Evolutionary conservation across 2,329 filamentous ascomycete genomes (phyloP).

Genomic region (Raffaelea ambrosiae): DNA sequence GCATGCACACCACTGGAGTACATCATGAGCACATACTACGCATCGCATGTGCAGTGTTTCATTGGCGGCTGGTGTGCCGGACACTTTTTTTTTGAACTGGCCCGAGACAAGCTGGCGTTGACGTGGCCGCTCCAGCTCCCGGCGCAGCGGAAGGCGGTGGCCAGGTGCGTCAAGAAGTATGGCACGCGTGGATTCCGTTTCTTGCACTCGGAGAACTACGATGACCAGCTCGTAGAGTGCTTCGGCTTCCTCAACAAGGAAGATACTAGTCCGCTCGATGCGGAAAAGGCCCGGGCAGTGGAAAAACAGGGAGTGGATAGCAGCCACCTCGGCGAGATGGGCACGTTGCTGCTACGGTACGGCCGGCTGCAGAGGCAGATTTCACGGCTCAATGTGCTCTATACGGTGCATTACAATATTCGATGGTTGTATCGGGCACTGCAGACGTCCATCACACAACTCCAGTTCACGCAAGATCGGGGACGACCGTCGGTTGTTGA

Average conservation of each 20-base stretch:
- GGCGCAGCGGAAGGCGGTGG: not conserved
- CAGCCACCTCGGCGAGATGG: not conserved
- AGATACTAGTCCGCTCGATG: too few species aligned
- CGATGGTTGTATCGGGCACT: too few species aligned
- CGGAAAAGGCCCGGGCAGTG: too few species aligned
- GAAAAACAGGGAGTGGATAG: not conserved
- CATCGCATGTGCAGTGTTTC: slow-evolving; percentile 12
- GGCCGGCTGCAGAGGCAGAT: too few species aligned
- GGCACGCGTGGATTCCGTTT: slow-evolving; percentile 6
- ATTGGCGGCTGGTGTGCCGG: slow-evolving; percentile 8
- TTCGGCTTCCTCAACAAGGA: too few species aligned
- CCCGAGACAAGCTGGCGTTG: not conserved
- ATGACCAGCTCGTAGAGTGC: too few species aligned
- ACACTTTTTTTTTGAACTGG: slow-evolving; percentile 8
- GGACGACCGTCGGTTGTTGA: too few species aligned
- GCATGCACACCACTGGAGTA: slow-evolving; percentile 9
- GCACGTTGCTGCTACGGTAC: slow-evolving; percentile 6
- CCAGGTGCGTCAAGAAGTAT: slow-evolving; percentile 6
- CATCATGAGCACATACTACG: slow-evolving; percentile 8
- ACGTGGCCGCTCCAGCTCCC: not conserved
- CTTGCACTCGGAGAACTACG: too few species aligned
- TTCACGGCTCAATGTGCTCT: too few species aligned
- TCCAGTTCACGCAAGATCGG: too few species aligned
- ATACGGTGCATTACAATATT: too few species aligned
- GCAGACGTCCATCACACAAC: too few species aligned